phyloP scores from a whole-genome alignment of 2,329 filamentous ascomycete species.

The Verticillium nonalfalfae region DNA sequence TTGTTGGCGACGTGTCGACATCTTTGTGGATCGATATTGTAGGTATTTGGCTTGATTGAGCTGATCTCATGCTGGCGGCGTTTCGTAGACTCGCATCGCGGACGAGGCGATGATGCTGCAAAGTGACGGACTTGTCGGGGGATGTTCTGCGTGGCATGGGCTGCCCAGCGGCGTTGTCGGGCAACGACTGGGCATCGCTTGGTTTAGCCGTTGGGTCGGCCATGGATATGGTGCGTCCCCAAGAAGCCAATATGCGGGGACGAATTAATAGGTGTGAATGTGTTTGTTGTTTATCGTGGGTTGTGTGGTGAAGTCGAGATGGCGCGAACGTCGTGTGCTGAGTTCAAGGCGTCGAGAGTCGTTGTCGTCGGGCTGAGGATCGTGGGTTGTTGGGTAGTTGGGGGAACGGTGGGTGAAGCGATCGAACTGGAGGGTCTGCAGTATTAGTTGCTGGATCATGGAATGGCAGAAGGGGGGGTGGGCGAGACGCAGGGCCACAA shows the following conservation, averaged over 20 bases:
- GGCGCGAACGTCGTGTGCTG: not conserved
- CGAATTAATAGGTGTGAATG: too few relatives aligned
- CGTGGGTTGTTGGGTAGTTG: not conserved
- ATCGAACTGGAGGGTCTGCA: not conserved
- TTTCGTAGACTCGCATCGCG: conserved; percentile 28
- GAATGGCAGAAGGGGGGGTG: not conserved
- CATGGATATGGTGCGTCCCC: not conserved
- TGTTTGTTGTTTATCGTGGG: too few relatives aligned
- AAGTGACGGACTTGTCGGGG: conserved; percentile 39
- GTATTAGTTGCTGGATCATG: not conserved
- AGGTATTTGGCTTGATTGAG: conserved; percentile 7
- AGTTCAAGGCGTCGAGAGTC: not conserved
- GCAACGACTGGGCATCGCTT: not conserved
- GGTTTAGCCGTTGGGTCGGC: not conserved
- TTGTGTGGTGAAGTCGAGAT: too few relatives aligned
- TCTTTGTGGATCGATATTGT: not conserved
- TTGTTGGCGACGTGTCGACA: conserved; percentile 15
- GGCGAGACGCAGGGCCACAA: not conserved
- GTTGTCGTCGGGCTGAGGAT: not conserved
- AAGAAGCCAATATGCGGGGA: too few relatives aligned
- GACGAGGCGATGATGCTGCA: conserved; percentile 37
- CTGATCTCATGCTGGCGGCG: not conserved
- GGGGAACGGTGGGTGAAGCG: not conserved
- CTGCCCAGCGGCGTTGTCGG: conserved; percentile 23
- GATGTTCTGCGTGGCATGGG: conserved; percentile 36